Evolutionary conservation across 1,139 yeast species (phyloP), one percentile per base, ranked within the genome.

Genomic region (Hyphopichia fennica): DNA sequence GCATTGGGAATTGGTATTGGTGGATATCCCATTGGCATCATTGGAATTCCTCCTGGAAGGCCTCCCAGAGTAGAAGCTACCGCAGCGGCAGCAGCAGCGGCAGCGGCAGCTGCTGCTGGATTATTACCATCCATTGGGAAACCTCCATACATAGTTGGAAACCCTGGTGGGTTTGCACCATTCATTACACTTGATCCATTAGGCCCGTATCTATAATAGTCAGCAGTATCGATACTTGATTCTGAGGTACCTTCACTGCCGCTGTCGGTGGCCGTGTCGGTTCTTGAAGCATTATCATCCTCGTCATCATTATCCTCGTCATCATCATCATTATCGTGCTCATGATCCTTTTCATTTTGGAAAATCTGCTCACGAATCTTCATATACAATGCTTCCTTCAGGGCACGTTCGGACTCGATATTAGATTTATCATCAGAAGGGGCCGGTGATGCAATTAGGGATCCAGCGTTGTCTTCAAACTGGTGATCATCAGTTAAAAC

Each of bases 351-450:
- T 8, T 41, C 44, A 18, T 51, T 51, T 19, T 58, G 56, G 53
- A 76, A 75, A 10, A 76, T 76, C 41, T 75, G 60, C 25, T 74
- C 77, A 37, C 81, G 57, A 10, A 75, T 68, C 49, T 65, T 66
- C 51, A 65, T 65, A 50, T 75, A 75, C 18, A 69, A 60, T 10
- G 72, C 75, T 43, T 72, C 75, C 40, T 71, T 63, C 9, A 60
- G 52, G 1, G 60, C 62, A 39, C 65, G 39, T 35, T 60, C 65
- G 4, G 56, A 47, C 39, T 57, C 63, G 4, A 60, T 57, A 31
- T 49, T 48, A 5, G 35, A 8, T 5, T 27, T 11, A n/a, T 33
- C 27, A 3, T 14, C 13, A 19, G 15, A 27, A 8, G n/a, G 4
- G 15, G 42, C 44, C 35, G 35, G 35, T 19, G 35, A 19, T 20